Conservation (phyloP, 495 filamentous ascomycete species). For the Aspergillus carlsbadensis region DNA sequence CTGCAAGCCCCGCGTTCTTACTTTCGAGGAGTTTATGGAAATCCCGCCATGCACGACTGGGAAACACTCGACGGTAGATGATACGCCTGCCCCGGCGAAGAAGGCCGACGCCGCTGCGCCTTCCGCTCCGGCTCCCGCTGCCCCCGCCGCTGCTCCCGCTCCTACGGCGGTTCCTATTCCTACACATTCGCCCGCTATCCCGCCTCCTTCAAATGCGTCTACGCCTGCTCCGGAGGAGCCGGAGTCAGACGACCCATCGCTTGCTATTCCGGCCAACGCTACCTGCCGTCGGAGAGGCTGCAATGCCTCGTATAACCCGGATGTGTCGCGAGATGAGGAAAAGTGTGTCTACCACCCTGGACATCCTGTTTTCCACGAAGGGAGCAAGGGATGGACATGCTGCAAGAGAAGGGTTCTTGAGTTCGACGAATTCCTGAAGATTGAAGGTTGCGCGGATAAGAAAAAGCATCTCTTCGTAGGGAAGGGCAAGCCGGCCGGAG, state of each 20-base stretch:
- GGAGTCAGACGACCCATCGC: constrained; percentile 78
- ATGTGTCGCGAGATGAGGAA: constrained; percentile 64
- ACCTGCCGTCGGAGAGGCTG: constrained; percentile 79
- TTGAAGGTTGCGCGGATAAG: constrained; percentile 84
- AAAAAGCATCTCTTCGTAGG: constrained; percentile 83
- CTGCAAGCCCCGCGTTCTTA: constrained; percentile 96
- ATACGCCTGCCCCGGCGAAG: constrained; percentile 60
- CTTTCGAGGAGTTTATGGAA: constrained; percentile 96
- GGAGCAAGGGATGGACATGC: constrained; percentile 94
- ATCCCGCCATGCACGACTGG: constrained; percentile 94
- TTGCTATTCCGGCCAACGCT: constrained; percentile 68
- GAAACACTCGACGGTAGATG: constrained; percentile 85
- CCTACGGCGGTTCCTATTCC: constrained; percentile 22
- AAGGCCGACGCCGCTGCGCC: constrained; percentile 24
- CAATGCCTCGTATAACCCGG: constrained; percentile 59
- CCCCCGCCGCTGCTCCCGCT: constrained; percentile 11
- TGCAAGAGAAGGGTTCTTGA: constrained; percentile 94
- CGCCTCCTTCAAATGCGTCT: constrained; percentile 55
- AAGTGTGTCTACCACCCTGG: constrained; percentile 85
- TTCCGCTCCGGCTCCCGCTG: constrained; percentile 25
- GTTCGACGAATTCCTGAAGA: constrained; percentile 97
- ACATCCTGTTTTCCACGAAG: constrained; percentile 90
- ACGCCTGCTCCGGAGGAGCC: constrained; percentile 72
- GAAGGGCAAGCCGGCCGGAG: constrained; percentile 60
- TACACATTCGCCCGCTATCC: constrained; percentile 48